A percentile compares a stretch with the other conserved stretches of the same genome.
phyloP scores from a whole-genome alignment of 345 rosid species.

The Euphorbia lathyris region DNA sequence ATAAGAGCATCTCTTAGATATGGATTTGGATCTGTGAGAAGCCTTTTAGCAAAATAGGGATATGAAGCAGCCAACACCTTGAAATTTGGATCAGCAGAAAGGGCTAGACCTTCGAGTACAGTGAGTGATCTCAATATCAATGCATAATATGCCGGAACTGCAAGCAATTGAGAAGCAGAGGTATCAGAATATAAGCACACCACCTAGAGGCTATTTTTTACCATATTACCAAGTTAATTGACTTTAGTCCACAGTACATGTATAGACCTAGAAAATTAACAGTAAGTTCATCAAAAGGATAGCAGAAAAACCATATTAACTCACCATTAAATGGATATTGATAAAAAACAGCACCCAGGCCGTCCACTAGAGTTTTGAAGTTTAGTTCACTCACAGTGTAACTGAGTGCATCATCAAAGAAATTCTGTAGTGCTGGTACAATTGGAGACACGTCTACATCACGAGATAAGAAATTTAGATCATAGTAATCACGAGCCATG shows the following conservation, averaged over 20 bases:
- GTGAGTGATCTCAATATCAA: conserved; percentile 94
- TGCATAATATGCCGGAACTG: conserved; percentile 95
- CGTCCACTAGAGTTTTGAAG: conserved; percentile 88
- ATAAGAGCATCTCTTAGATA: conserved; percentile 95
- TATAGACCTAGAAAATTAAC: neutral
- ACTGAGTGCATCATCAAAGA: conserved; percentile 91
- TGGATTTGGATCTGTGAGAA: conserved; percentile 94
- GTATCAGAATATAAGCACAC: conserved; percentile 13
- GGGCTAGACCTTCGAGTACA: conserved; percentile 94
- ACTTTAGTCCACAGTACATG: neutral
- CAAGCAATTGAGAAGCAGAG: conserved; percentile 28
- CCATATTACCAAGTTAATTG: neutral
- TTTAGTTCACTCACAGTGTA: conserved; percentile 93
- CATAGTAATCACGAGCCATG: conserved; percentile 95
- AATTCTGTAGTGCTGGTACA: conserved; percentile 76
- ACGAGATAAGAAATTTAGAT: conserved; percentile 68
- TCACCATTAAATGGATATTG: conserved; percentile 84
- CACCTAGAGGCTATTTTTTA: neutral
- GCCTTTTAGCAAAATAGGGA: conserved; percentile 97
- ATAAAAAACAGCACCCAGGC: conserved; percentile 84
- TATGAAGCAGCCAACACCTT: conserved; percentile 94
- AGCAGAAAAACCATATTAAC: conserved; percentile 16
- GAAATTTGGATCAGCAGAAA: conserved; percentile 84
- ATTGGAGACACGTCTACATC: conserved; percentile 96
- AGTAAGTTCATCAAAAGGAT: neutral